Percentiles rank a stretch among this genome's conserved stretches.
phyloP scores from a whole-genome alignment of 2,329 filamentous ascomycete genomes.

The Colletotrichum viniferum region DNA sequence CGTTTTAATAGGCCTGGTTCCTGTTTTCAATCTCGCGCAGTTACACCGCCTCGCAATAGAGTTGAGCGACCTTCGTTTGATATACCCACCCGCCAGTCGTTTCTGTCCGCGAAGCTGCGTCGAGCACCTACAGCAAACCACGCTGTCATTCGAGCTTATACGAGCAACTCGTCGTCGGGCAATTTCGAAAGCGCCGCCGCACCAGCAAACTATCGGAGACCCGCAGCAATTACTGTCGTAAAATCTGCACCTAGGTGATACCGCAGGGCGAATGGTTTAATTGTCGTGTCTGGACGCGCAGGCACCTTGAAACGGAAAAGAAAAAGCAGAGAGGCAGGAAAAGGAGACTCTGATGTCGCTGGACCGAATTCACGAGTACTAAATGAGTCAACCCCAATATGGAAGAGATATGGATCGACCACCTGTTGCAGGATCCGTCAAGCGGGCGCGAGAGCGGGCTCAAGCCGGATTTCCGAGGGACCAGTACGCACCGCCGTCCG shows the following conservation, averaged over 20 bases:
- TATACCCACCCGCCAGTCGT: conserved; percentile 3
- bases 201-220: not conserved
- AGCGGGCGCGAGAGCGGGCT: conserved; percentile 58
- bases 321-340: conserved; percentile 25
- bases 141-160: conserved; percentile 22
- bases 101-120: conserved; percentile 6
- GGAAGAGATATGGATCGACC: conserved; percentile 56
- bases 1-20: conserved; percentile 19
- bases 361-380: conserved; percentile 31
- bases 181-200: conserved; percentile 16
- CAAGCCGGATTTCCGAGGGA: conserved; percentile 40
- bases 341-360: conserved; percentile 28
- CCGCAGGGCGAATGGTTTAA: conserved; percentile 5
- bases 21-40: conserved; percentile 13
- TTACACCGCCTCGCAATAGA: conserved; percentile 19
- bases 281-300: conserved; percentile 12
- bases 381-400: conserved; percentile 63
- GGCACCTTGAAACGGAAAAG: conserved; percentile 21
- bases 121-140: not conserved
- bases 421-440: conserved; percentile 53
- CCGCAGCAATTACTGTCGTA: conserved; percentile 9
- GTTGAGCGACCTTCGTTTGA: conserved; percentile 19
- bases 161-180: conserved; percentile 21
- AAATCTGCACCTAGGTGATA: conserved; percentile 9
- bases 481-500: conserved; percentile 23